Evolutionary conservation across 2,329 filamentous ascomycete species (phyloP), one percentile per base, ranked within the genome.

Genomic region (Plectosphaerella sp.): DNA sequence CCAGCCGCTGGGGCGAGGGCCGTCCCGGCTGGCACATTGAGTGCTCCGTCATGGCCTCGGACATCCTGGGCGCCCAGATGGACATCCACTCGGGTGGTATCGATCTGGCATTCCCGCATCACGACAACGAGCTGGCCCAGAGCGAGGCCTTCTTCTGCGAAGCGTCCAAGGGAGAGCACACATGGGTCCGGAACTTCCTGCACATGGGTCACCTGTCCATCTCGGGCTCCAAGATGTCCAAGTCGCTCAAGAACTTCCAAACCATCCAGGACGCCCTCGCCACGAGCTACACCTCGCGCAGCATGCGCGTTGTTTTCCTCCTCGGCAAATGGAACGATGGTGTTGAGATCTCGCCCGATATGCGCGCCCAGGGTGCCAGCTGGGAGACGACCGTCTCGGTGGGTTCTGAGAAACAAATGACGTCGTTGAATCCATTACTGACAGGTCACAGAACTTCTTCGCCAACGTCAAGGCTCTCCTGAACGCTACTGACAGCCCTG

Each of bases 11-110:
- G 92, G 91, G 93, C 5, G 78, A 85, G 52, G 92, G 92, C 5
- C 79, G 93, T 45, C 93, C 93, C 1, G 93, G 93, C 16, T 97
- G 93, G 93, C 93, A 97, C 65, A 97, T 97, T 63, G 92, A 97
- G 73, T 97, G 93, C 83, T 92, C 88, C 1, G 91, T 91, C 15
- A 97, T 97, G 93, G 91, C 92, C 1, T 93, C 89, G 2, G 89
- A 92, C 57, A 81, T 91, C n/a, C 74, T 97, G 1, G 92, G 92
- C 5, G 78, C 84, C 25, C 80, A 86, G 55, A 91, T 97, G 76
- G 93, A 97, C 67, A 89, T 97, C 50, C 93, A 97, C 69, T 95
- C 90, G 20, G 92, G 93, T 25, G 93, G 93, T 53, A 88, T 96
- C 54, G 93, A 97, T 67, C 78, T 97, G 50, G 86, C 87, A 0